These are phyloP conservation scores for Rosa hybrid DNA, from an alignment of 331 rosid genomes.

Conservation along the genomic window DNA sequence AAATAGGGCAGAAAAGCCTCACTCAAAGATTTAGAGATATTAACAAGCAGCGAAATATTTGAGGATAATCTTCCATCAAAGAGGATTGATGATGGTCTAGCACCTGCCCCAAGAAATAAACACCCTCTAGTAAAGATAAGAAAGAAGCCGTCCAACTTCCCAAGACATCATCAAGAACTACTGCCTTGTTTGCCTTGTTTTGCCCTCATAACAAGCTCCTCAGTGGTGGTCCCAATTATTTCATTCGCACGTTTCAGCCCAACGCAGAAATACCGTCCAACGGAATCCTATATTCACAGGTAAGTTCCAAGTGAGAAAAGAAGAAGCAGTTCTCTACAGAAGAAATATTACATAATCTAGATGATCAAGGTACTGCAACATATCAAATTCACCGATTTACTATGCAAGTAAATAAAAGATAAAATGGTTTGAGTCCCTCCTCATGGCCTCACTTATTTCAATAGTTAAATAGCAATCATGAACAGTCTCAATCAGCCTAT, in stretches of 20 bases:
- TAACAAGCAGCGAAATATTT: not conserved
- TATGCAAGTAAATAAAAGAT: not conserved
- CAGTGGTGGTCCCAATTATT: conserved; percentile 81
- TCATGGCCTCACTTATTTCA: not conserved
- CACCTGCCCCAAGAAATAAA: not conserved
- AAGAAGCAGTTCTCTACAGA: not conserved
- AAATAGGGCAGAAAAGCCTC: not conserved
- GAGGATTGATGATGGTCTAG: not conserved
- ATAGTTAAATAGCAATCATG: not conserved
- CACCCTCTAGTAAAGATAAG: not conserved
- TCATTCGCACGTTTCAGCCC: conserved; percentile 77
- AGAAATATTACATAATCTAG: not conserved
- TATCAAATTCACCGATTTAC: not conserved
- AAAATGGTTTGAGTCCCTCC: not conserved
- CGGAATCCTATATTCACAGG: conserved; percentile 51
- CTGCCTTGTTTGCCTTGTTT: conserved; percentile 34
- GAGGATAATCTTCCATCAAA: not conserved
- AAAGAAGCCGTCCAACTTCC: conserved; percentile 15
- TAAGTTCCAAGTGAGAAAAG: not conserved
- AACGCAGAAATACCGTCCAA: conserved; percentile 75
- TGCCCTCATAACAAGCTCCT: conserved; percentile 73
- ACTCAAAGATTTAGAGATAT: not conserved
- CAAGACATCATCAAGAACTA: conserved; percentile 30
- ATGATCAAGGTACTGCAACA: not conserved
- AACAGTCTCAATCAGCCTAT: not conserved